phyloP scores from a whole-genome alignment of 2,329 filamentous ascomycete species.

The Cladophialophora immunda region DNA sequence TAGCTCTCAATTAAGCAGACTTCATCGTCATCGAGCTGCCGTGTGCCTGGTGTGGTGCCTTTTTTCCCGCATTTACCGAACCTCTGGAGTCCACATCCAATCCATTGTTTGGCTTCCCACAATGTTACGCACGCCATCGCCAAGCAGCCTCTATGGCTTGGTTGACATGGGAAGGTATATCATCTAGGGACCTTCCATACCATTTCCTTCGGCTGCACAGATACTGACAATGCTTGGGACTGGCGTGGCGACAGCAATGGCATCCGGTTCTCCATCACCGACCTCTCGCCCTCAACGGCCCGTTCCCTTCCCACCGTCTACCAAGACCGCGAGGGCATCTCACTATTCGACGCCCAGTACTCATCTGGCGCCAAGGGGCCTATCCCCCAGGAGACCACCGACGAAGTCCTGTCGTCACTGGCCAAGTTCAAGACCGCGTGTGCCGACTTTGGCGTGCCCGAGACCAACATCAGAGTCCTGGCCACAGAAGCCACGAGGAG shows the following conservation, averaged over 20 bases:
- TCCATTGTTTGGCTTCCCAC: not conserved
- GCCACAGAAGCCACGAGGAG: conserved; percentile 90
- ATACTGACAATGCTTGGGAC: not conserved
- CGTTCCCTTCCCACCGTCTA: conserved; percentile 81
- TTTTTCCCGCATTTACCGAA: conserved; percentile 1
- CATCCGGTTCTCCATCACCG: conserved; percentile 89
- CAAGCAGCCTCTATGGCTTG: conserved; percentile 46
- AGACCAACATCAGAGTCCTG: conserved; percentile 73
- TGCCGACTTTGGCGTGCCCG: conserved; percentile 71
- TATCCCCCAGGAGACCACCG: conserved; percentile 68
- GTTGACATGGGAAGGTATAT: conserved; percentile 54
- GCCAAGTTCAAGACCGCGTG: conserved; percentile 77
- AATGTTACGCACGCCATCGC: conserved; percentile 30
- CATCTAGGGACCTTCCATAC: not conserved
- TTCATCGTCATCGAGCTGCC: not conserved
- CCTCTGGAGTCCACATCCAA: not conserved
- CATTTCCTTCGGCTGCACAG: not conserved
- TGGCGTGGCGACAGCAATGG: conserved; percentile 69
- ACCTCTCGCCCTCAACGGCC: conserved; percentile 74
- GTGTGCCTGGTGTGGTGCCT: not conserved
- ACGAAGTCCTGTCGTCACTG: conserved; percentile 71
- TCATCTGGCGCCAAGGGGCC: conserved; percentile 54
- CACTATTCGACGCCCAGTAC: conserved; percentile 81
- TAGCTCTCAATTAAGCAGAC: not conserved
- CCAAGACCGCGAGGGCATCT: conserved; percentile 80